Percentiles rank a stretch among this genome's conserved stretches.
Conservation (phyloP, 73 alveolate genomes). For the Uronychia setigera region DNA sequence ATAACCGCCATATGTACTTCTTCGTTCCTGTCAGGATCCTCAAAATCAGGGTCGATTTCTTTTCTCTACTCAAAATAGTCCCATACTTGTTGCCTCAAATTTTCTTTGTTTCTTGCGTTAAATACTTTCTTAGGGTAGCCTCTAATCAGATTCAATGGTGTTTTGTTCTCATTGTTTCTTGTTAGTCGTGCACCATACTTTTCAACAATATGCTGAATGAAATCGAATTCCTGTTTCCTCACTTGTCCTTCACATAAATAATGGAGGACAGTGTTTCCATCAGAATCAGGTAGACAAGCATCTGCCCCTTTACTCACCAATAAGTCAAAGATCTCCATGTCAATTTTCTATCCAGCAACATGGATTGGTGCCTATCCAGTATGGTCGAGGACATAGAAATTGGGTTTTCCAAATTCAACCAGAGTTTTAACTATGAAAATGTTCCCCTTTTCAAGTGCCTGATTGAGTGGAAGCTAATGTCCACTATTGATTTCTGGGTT, state of each 20-base stretch:
- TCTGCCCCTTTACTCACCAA: constrained; percentile 55
- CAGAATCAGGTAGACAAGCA: constrained; percentile 47
- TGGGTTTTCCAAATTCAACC: constrained; percentile 60
- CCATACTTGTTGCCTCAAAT: constrained; percentile 52
- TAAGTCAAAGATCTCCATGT: constrained; percentile 25
- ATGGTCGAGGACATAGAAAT: constrained; percentile 32
- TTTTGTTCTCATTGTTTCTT: constrained; percentile 54
- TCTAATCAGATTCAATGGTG: constrained; percentile 54
- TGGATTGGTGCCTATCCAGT: constrained; percentile 57
- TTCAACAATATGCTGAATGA: constrained; percentile 39
- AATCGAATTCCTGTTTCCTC: constrained; percentile 54
- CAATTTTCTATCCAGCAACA: constrained; percentile 42
- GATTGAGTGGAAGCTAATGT: constrained; percentile 48
- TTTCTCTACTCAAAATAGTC: constrained; percentile 50
- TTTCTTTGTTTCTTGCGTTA: constrained; percentile 36
- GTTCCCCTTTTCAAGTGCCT: constrained; percentile 59
- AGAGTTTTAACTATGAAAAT: constrained; percentile 43
- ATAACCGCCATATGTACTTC: constrained; percentile 55
- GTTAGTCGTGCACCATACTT: constrained; percentile 42
- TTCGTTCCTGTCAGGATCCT: constrained; percentile 49
- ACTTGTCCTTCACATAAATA: constrained; percentile 52
- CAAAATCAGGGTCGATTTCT: constrained; percentile 30
- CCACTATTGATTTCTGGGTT: constrained; percentile 58
- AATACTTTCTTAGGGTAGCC: constrained; percentile 39
- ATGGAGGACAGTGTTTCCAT: constrained; percentile 60